Conservation (phyloP, 352 stramenopile species). For the Discostella stelligera region DNA sequence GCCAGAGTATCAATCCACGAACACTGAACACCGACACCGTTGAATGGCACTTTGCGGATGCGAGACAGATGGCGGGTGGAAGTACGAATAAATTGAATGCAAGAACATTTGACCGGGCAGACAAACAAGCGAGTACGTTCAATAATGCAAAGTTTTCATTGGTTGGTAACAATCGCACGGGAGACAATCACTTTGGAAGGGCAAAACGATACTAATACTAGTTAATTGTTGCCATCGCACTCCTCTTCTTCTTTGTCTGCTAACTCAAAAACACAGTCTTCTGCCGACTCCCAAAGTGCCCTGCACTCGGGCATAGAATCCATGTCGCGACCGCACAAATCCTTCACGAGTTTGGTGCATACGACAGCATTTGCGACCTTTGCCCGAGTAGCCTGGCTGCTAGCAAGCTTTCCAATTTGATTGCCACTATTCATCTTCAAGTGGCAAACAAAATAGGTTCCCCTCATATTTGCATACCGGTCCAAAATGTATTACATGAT, state of each 20-base stretch:
- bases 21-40: conserved; percentile 14
- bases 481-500: conserved; percentile 4
- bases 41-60: conserved; percentile 23
- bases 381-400: conserved; percentile 2
- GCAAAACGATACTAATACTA: conserved; percentile 1
- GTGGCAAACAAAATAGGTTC: conserved; percentile 7
- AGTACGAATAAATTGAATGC: conserved; percentile 22
- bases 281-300: conserved; percentile 1
- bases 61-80: conserved; percentile 16
- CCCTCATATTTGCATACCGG: conserved; percentile 8
- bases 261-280: conserved; percentile 9
- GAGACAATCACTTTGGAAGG: conserved; percentile 8
- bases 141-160: not conserved
- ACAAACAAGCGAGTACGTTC: conserved; percentile 12
- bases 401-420: conserved; percentile 1
- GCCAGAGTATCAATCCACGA: conserved; percentile 6
- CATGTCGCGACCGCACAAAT: not conserved
- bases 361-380: conserved; percentile 7
- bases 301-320: not conserved
- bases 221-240: not conserved
- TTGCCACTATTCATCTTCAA: conserved; percentile 10
- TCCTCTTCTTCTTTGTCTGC: not conserved
- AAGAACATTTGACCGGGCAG: conserved; percentile 9
- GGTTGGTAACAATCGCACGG: conserved; percentile 20
- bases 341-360: not conserved